These are phyloP conservation scores for Paramecium caudatum DNA, from an alignment of 73 alveolate species.

Conservation along the genomic window DNA sequence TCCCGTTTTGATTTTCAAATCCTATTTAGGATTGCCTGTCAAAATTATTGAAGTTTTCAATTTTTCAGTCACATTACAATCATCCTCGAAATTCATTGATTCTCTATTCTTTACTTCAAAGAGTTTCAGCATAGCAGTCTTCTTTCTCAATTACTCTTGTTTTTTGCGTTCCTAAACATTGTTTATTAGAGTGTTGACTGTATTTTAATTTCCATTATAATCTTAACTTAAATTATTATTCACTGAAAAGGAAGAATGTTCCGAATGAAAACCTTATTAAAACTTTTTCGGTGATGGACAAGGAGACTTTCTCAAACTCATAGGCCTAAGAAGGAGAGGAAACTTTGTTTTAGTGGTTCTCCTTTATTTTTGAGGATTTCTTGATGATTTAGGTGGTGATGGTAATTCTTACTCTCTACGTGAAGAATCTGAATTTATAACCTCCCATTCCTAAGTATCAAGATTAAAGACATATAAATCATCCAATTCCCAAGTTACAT, in stretches of 20 bases:
- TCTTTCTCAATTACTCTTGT: not conserved
- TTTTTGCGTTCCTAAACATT: slow-evolving; percentile 32
- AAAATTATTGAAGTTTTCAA: slow-evolving; percentile 61
- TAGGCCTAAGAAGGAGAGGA: not conserved
- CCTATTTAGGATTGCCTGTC: slow-evolving; percentile 66
- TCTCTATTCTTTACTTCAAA: slow-evolving; percentile 46
- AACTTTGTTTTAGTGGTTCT: not conserved
- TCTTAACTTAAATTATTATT: not conserved
- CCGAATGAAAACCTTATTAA: not conserved
- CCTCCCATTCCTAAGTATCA: slow-evolving; percentile 74
- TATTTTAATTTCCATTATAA: not conserved
- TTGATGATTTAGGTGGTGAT: slow-evolving; percentile 5
- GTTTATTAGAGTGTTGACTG: not conserved
- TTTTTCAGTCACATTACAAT: slow-evolving; percentile 53
- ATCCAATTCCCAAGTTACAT: slow-evolving; percentile 87
- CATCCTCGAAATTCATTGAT: not conserved
- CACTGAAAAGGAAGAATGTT: not conserved
- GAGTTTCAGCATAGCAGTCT: slow-evolving; percentile 35
- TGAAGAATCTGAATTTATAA: slow-evolving; percentile 63
- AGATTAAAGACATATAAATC: slow-evolving; percentile 80
- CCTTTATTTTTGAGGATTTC: not conserved
- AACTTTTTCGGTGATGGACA: slow-evolving; percentile 21
- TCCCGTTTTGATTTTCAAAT: slow-evolving; percentile 28
- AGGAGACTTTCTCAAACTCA: slow-evolving; percentile 36
- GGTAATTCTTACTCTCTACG: slow-evolving; percentile 50